phyloP scores from a whole-genome alignment of 441 rosid species.

The Populus hybrid region DNA sequence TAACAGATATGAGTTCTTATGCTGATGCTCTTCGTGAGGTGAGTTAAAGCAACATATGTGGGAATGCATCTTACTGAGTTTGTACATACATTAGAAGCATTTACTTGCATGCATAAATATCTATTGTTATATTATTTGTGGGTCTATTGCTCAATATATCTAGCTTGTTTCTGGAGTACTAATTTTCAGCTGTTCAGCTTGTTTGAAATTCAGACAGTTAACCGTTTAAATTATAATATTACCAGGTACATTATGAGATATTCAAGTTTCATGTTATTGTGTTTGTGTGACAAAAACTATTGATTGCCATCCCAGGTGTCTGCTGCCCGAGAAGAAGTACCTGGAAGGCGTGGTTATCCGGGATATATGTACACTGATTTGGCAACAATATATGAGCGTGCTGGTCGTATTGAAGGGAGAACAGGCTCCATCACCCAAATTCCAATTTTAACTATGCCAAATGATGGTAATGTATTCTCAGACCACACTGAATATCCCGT shows the following conservation, averaged over 20 bases:
- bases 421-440: slow-evolving; percentile 98
- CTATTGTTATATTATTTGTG: not conserved
- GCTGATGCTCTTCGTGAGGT: slow-evolving; percentile 99
- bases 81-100: not conserved
- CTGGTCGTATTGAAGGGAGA: slow-evolving; percentile 97
- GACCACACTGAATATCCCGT: not conserved
- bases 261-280: not conserved
- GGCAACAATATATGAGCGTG: slow-evolving; percentile 97
- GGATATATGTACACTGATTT: slow-evolving; percentile 99
- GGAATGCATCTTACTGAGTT: not conserved
- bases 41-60: not conserved
- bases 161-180: not conserved
- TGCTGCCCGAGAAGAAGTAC: slow-evolving; percentile 99
- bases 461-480: slow-evolving; percentile 62
- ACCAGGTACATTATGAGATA: not conserved
- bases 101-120: not conserved
- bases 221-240: not conserved
- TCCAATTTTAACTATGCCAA: slow-evolving; percentile 98
- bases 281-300: slow-evolving; percentile 3
- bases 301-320: slow-evolving; percentile 62
- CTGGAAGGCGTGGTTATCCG: slow-evolving; percentile 99
- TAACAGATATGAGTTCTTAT: slow-evolving; percentile 97
- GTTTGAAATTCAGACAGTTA: no score
- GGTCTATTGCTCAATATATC: not conserved
- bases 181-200: no score